Evolutionary conservation across 2,329 filamentous ascomycete genomes (phyloP).

Genomic region (Aspergillus melleus): DNA sequence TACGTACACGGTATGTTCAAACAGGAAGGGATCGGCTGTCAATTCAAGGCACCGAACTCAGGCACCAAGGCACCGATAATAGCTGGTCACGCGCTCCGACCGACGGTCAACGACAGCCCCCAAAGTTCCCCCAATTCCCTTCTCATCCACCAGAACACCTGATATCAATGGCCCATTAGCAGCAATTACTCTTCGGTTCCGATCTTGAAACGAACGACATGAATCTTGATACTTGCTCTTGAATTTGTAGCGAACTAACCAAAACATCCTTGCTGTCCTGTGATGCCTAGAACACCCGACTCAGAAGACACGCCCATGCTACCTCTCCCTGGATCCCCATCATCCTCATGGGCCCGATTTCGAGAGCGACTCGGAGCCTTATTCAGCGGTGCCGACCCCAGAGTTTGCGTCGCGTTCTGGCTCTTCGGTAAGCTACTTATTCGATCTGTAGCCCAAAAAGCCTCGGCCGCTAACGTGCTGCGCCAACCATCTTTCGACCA

Average conservation of each 20-base stretch:
- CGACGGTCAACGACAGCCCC: background rate
- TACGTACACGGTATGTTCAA: too few relatives aligned
- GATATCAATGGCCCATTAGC: background rate
- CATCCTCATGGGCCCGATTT: constrained; percentile 73
- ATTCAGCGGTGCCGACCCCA: constrained; percentile 67
- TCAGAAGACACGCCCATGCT: constrained; percentile 37
- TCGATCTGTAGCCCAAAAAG: background rate
- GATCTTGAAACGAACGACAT: background rate
- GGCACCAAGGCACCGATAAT: background rate
- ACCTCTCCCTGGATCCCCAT: constrained; percentile 58
- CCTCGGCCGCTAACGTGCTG: constrained; percentile 1
- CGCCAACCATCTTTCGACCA: background rate
- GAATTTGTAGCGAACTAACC: constrained; percentile 2
- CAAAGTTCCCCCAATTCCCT: background rate
- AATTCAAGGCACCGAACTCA: background rate
- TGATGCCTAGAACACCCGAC: constrained; percentile 27
- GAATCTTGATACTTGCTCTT: background rate
- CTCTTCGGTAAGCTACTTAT: constrained; percentile 69
- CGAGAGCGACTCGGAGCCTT: constrained; percentile 62
- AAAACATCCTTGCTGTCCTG: background rate
- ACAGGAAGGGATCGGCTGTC: background rate
- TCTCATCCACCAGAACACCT: background rate
- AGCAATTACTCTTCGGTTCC: background rate
- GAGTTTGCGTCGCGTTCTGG: constrained; percentile 84
- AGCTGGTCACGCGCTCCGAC: background rate